Evolutionary conservation across 148 eudicot genomes (phyloP).

Genomic region (Cornus controversa): DNA sequence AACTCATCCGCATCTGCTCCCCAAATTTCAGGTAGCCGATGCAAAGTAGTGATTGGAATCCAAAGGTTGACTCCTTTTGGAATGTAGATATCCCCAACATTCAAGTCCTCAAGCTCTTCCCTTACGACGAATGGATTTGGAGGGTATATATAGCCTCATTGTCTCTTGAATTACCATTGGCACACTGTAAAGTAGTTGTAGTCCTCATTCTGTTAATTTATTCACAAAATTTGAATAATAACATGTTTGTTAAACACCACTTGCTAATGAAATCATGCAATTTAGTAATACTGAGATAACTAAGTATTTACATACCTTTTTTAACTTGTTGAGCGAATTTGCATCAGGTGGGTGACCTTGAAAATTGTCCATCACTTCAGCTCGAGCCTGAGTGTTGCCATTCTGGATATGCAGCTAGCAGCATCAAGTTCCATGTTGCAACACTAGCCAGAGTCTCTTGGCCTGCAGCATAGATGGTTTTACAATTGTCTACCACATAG

Average conservation of each 20-base stretch:
- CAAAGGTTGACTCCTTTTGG: not conserved
- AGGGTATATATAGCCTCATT: not conserved
- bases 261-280: too few species aligned
- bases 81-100: not conserved
- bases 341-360: not conserved
- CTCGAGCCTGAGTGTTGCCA: not conserved
- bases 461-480: not conserved
- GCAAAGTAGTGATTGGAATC: not conserved
- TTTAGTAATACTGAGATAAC: too few species aligned
- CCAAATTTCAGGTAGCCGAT: not conserved
- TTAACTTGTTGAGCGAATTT: not conserved
- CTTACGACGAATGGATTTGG: not conserved
- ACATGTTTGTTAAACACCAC: too few species aligned
- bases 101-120: not conserved
- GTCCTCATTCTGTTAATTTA: too few species aligned
- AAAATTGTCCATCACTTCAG: not conserved
- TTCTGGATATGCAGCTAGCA: not conserved
- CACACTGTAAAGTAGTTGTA: not conserved
- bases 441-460: not conserved
- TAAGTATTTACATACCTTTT: not conserved
- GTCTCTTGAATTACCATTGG: not conserved
- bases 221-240: too few species aligned
- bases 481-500: not conserved
- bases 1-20: not conserved
- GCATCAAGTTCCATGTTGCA: not conserved